Conservation (phyloP, 192 early-diverging fungal genomes). For the Podila minutissima region DNA sequence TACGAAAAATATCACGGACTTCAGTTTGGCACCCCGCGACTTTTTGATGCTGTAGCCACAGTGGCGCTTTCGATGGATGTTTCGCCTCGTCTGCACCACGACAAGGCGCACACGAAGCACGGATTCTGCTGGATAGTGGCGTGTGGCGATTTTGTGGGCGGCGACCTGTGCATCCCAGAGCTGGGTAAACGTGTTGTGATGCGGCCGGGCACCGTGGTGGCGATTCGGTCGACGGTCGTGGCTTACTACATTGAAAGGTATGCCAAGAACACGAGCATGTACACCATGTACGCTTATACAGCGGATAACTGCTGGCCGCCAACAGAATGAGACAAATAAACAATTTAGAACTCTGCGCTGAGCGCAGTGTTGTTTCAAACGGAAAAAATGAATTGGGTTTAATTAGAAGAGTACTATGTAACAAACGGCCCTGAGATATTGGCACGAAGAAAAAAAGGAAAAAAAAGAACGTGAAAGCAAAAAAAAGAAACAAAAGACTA, state of each 20-base stretch:
- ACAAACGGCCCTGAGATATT: too few species aligned
- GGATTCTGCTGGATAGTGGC: conserved; percentile 51
- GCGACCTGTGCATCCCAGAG: conserved; percentile 45
- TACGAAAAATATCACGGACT: conserved; percentile 52
- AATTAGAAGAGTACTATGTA: too few species aligned
- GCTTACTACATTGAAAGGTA: conserved; percentile 49
- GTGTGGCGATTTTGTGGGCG: conserved; percentile 49
- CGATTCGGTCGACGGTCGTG: conserved; percentile 46
- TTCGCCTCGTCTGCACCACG: conserved; percentile 38
- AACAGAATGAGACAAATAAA: conserved; percentile 18
- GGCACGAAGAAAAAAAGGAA: too few species aligned
- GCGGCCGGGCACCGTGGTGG: conserved; percentile 45
- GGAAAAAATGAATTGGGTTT: neutral
- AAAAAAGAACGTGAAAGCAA: neutral
- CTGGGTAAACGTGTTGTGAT: conserved; percentile 48
- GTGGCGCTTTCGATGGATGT: conserved; percentile 46
- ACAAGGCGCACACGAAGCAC: conserved; percentile 43
- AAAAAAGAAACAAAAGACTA: neutral
- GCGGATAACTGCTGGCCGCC: conserved; percentile 52
- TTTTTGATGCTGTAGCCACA: conserved; percentile 50
- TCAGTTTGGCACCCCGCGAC: conserved; percentile 43
- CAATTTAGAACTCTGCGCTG: neutral
- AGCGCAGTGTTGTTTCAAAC: neutral
- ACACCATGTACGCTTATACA: conserved; percentile 40
- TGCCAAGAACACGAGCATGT: conserved; percentile 44